These are phyloP conservation scores for Inonotus obliquus DNA, from an alignment of 1,284 basidiomycete species.

Conservation along the genomic window DNA sequence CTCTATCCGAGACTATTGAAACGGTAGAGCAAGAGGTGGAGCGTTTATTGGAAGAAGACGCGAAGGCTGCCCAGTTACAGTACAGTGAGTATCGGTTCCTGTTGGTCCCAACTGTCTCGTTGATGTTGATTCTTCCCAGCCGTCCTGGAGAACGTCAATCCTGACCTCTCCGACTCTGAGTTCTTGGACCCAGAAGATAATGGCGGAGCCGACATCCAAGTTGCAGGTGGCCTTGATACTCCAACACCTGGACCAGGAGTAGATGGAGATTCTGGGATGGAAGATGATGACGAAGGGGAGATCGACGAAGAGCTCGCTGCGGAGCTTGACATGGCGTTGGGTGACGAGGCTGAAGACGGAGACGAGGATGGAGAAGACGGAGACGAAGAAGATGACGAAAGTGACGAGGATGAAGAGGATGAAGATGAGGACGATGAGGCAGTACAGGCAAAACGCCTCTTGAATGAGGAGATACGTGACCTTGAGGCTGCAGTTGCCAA, in stretches of 20 bases:
- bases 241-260: conserved; percentile 50
- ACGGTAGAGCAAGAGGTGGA: conserved; percentile 98
- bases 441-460: conserved; percentile 68
- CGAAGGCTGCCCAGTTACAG: conserved; percentile 73
- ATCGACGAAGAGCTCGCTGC: conserved; percentile 78
- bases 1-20: conserved; percentile 73
- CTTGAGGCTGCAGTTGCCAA: conserved; percentile 83
- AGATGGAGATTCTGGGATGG: conserved; percentile 52
- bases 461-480: conserved; percentile 88
- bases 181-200: conserved; percentile 63
- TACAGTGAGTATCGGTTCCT: conserved; percentile 48
- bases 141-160: conserved; percentile 79
- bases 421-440: conserved; percentile 60
- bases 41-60: conserved; percentile 83
- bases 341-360: conserved; percentile 32
- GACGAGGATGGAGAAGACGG: conserved; percentile 29
- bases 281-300: conserved; percentile 65
- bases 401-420: conserved; percentile 65
- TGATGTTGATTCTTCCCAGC: conserved; percentile 37
- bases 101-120: background rate
- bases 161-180: conserved; percentile 83
- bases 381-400: conserved; percentile 52
- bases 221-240: conserved; percentile 60
- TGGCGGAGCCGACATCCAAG: conserved; percentile 51
- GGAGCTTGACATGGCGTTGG: conserved; percentile 67